These are phyloP conservation scores for Artemisia tridentata DNA, from an alignment of 129 eudicot genomes.

Conservation along the genomic window DNA sequence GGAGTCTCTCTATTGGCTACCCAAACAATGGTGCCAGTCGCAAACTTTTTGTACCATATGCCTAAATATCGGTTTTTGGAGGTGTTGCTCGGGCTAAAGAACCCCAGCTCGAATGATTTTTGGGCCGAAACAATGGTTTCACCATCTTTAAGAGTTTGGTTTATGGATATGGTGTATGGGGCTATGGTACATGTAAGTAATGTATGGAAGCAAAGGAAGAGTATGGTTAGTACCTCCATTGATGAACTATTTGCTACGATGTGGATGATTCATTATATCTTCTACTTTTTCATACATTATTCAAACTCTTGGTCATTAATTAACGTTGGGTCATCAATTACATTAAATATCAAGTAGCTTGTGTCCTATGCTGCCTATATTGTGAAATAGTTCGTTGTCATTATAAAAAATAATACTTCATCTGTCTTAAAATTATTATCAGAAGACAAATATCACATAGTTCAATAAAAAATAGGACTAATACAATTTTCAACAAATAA, in stretches of 20 bases:
- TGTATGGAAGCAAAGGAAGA: conserved; percentile 1
- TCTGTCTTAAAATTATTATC: no score
- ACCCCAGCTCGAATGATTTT: conserved; percentile 46
- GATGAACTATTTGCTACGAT: neutral
- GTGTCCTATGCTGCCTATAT: no score
- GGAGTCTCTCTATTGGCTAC: conserved; percentile 18
- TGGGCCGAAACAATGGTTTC: conserved; percentile 41
- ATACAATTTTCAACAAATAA: no score
- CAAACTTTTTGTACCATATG: conserved; percentile 35
- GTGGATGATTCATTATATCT: neutral
- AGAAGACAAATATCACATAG: no score
- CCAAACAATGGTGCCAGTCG: conserved; percentile 20
- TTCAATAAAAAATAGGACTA: no score
- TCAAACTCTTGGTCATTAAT: neutral
- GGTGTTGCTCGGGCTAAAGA: conserved; percentile 32
- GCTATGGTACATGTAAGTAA: conserved; percentile 4
- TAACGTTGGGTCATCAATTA: neutral
- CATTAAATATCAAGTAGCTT: no score
- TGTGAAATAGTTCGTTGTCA: no score
- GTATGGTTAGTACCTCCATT: neutral
- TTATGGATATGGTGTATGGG: conserved; percentile 19
- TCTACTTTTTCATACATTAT: neutral
- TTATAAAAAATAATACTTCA: no score
- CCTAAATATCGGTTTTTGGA: conserved; percentile 30
- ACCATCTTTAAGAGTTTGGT: conserved; percentile 33